Percentiles rank a stretch among this genome's conserved stretches.
Evolutionary conservation across 2,329 filamentous ascomycete genomes (phyloP).

Genomic region (Fusarium coffeatum): DNA sequence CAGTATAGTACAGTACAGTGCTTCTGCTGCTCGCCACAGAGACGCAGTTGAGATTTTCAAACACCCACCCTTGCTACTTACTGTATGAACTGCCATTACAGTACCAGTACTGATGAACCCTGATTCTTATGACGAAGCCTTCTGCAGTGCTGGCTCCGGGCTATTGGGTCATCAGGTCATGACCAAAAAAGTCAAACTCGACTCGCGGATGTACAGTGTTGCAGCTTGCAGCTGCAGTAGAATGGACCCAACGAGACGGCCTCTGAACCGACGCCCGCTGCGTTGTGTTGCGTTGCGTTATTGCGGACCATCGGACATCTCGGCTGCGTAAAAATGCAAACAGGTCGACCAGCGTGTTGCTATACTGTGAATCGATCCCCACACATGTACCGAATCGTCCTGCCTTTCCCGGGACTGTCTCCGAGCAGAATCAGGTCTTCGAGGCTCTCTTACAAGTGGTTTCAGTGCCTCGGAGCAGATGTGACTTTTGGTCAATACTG

Average conservation of each 20-base stretch:
- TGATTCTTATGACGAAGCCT: conserved; percentile 31
- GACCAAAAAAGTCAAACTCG: conserved; percentile 17
- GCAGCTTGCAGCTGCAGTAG: conserved; percentile 40
- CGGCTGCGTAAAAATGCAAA: conserved; percentile 22
- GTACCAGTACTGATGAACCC: not conserved
- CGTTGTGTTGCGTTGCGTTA: not conserved
- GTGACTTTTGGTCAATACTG: conserved; percentile 21
- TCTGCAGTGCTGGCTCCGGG: conserved; percentile 24
- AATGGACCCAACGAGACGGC: conserved; percentile 17
- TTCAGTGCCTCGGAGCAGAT: conserved; percentile 18
- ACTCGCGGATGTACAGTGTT: conserved; percentile 44
- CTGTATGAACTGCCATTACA: not conserved
- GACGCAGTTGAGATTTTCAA: conserved; percentile 1
- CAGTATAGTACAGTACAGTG: not conserved
- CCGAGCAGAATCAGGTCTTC: conserved; percentile 20
- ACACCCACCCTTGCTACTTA: conserved; percentile 2
- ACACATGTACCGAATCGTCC: conserved; percentile 16
- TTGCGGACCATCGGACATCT: conserved; percentile 12
- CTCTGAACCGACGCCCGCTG: conserved; percentile 7
- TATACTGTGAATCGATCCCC: not conserved
- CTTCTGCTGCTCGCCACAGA: not conserved
- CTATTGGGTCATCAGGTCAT: conserved; percentile 34
- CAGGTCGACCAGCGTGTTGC: not conserved
- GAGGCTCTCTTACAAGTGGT: conserved; percentile 13
- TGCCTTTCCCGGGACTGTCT: conserved; percentile 32